Evolutionary conservation across 2,329 filamentous ascomycete species (phyloP).

Genomic region (Venturia oleaginea): DNA sequence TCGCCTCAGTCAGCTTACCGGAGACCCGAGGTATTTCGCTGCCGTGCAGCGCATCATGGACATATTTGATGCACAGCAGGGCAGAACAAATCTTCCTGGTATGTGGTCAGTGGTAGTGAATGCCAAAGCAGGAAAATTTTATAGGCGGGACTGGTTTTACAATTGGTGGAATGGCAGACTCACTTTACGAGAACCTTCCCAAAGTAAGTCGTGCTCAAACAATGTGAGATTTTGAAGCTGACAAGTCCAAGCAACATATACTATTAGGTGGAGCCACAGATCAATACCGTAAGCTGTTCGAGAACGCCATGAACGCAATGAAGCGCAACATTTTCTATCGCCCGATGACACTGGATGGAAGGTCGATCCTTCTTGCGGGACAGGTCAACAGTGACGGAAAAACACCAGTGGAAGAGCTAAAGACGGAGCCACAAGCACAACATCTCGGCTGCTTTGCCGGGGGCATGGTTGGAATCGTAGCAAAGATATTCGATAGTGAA

Average conservation of each 20-base stretch:
- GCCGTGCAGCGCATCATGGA: slow-evolving; percentile 29
- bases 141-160: slow-evolving; percentile 31
- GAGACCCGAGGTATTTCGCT: slow-evolving; percentile 28
- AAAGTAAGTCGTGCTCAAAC: slow-evolving; percentile 29
- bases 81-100: slow-evolving; percentile 27
- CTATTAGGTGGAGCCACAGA: slow-evolving; percentile 58
- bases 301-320: slow-evolving; percentile 55
- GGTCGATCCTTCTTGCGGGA: slow-evolving; percentile 64
- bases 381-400: slow-evolving; percentile 31
- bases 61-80: slow-evolving; percentile 26
- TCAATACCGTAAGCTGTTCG: slow-evolving; percentile 66
- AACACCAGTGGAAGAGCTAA: slow-evolving; percentile 35
- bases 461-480: slow-evolving; percentile 46
- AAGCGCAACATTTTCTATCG: slow-evolving; percentile 68
- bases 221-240: background rate
- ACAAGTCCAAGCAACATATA: slow-evolving; percentile 47
- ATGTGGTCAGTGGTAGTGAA: slow-evolving; percentile 29
- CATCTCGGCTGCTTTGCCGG: slow-evolving; percentile 47
- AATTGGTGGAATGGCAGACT: slow-evolving; percentile 48
- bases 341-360: slow-evolving; percentile 59
- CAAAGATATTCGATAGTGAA: slow-evolving; percentile 41
- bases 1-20: slow-evolving; percentile 29
- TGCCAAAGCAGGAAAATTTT: slow-evolving; percentile 20
- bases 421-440: slow-evolving; percentile 36
- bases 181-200: slow-evolving; percentile 49